Conservation (phyloP, 192 early-diverging fungal species). For the Coemansia pectinata region DNA sequence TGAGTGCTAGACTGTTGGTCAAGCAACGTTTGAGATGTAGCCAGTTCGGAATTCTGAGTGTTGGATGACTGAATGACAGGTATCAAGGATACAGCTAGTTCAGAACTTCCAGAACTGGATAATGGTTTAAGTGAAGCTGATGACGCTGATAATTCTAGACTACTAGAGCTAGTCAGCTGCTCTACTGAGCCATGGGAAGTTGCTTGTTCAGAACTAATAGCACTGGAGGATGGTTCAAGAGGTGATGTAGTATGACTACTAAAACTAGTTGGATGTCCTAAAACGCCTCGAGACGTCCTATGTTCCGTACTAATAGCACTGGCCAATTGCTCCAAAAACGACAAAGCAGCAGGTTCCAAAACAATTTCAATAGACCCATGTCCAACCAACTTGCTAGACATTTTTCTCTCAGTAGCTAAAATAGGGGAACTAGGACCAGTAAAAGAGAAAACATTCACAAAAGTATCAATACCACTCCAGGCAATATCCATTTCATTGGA, state of each 20-base stretch:
- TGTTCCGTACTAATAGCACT: neutral
- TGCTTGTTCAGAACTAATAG: neutral
- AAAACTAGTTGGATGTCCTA: neutral
- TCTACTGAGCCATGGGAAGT: neutral
- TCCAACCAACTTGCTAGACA: neutral
- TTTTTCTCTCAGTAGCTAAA: neutral
- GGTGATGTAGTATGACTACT: neutral
- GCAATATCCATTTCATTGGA: constrained; percentile 7
- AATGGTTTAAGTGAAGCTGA: neutral
- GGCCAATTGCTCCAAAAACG: neutral
- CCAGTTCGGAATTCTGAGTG: neutral
- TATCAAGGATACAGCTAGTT: neutral
- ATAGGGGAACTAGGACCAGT: neutral
- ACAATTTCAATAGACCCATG: neutral
- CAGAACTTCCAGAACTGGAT: neutral
- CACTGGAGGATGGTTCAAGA: neutral
- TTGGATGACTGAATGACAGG: neutral
- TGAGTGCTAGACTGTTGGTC: neutral
- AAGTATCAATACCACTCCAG: constrained; percentile 23
- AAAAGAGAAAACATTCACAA: neutral
- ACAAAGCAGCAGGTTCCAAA: neutral
- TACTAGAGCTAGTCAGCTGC: neutral
- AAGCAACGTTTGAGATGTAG: neutral
- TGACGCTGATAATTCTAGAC: neutral
- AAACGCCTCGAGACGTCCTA: neutral